These are phyloP conservation scores for Euphrasia arctica DNA, from an alignment of 305 asterid genomes.

Conservation along the genomic window DNA sequence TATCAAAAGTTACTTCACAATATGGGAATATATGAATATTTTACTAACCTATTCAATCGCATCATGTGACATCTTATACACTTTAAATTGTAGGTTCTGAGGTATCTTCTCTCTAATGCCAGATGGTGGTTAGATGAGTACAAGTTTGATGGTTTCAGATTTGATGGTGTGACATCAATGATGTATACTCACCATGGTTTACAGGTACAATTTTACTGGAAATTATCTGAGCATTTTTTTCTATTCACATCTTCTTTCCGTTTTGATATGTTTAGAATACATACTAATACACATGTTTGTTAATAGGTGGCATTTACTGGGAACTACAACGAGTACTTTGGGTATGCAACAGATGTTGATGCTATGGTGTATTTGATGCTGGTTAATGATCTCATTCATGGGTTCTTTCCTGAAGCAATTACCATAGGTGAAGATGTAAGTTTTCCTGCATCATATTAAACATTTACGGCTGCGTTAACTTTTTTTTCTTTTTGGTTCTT, in stretches of 20 bases:
- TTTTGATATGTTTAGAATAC: conserved; percentile 15
- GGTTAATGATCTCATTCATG: conserved; percentile 92
- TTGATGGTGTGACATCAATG: conserved; percentile 99
- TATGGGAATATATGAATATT: neutral
- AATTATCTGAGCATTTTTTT: conserved; percentile 24
- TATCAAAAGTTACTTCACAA: conserved; percentile 11
- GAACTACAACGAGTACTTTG: conserved; percentile 89
- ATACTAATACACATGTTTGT: conserved; percentile 32
- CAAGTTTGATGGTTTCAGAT: conserved; percentile 98
- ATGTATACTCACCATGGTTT: conserved; percentile 99
- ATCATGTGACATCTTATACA: conserved; percentile 20
- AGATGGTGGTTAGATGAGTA: conserved; percentile 99
- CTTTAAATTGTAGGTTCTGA: conserved; percentile 59
- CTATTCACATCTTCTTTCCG: conserved; percentile 17
- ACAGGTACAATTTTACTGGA: conserved; percentile 50
- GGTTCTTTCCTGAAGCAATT: conserved; percentile 89
- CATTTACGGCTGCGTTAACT: neutral
- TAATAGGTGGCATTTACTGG: conserved; percentile 87
- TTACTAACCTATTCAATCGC: conserved; percentile 22
- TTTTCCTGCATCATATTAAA: conserved; percentile 25
- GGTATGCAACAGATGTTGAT: conserved; percentile 87
- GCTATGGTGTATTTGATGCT: conserved; percentile 98
- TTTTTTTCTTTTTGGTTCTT: conserved; percentile 9
- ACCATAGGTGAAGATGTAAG: conserved; percentile 97
- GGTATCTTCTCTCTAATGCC: conserved; percentile 96